Percentiles rank a stretch among this genome's conserved stretches.
phyloP scores from a whole-genome alignment of 192 early-diverging fungal species.

The Irineochytrium annulatum region DNA sequence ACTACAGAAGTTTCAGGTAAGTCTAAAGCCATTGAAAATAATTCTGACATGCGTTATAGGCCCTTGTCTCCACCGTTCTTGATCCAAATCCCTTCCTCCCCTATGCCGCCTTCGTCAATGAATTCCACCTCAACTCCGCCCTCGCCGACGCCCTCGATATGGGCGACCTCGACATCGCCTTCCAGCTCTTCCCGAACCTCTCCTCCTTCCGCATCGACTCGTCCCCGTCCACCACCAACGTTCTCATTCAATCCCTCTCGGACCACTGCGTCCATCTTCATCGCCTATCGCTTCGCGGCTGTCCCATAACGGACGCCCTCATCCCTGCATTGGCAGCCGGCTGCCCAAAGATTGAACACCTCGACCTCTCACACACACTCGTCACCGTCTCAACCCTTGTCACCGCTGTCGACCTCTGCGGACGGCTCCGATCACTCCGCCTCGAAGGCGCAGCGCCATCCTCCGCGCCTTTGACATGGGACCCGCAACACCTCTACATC shows the following conservation, averaged over 20 bases:
- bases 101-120: constrained; percentile 7
- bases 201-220: background rate
- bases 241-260: constrained; percentile 32
- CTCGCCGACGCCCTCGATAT: constrained; percentile 23
- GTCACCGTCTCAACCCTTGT: constrained; percentile 9
- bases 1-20: background rate
- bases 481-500: background rate
- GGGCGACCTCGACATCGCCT: constrained; percentile 38
- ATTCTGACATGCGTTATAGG: too few species aligned
- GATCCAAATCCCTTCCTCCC: constrained; percentile 1
- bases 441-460: constrained; percentile 21
- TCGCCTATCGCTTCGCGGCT: constrained; percentile 19
- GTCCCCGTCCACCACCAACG: constrained; percentile 18
- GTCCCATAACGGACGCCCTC: constrained; percentile 29
- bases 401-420: constrained; percentile 18
- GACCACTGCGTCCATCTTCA: constrained; percentile 25
- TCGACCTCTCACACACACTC: constrained; percentile 34
- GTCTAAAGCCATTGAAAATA: too few species aligned
- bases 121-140: background rate
- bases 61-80: constrained; percentile 5
- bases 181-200: constrained; percentile 33
- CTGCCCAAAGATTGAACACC: constrained; percentile 8
- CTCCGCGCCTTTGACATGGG: background rate
- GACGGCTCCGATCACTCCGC: constrained; percentile 7
- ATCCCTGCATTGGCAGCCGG: constrained; percentile 10